Conservation (phyloP, 2,329 filamentous ascomycete genomes). For the Periconia digitata region DNA sequence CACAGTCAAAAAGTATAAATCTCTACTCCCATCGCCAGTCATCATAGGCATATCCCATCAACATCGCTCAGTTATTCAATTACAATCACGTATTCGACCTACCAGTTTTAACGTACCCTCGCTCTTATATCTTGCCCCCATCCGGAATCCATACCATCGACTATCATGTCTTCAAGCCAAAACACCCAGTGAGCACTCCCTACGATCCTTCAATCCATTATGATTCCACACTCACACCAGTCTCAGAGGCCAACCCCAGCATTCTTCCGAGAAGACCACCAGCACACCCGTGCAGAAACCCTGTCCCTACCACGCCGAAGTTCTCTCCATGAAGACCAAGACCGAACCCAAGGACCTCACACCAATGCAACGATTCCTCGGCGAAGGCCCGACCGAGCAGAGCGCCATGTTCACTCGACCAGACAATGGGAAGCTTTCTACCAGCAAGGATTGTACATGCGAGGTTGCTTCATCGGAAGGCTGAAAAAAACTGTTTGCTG, state of each 20-base stretch:
- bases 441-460: slow-evolving; percentile 12
- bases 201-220: background rate
- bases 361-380: slow-evolving; percentile 26
- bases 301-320: slow-evolving; percentile 14
- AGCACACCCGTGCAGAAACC: background rate
- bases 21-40: background rate
- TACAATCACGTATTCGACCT: background rate
- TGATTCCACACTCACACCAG: background rate
- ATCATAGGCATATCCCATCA: background rate
- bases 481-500: too few species aligned
- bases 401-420: slow-evolving; percentile 20
- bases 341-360: slow-evolving; percentile 2
- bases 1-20: background rate
- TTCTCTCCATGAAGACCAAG: slow-evolving; percentile 7
- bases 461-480: too few species aligned
- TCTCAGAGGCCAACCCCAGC: background rate
- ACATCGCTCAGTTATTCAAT: background rate
- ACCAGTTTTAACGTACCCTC: background rate
- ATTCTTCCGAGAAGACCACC: background rate
- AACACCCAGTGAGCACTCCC: background rate
- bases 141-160: too few species aligned
- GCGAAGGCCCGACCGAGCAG: slow-evolving; percentile 21
- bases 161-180: slow-evolving; percentile 1
- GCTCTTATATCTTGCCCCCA: background rate
- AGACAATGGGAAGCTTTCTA: slow-evolving; percentile 19